Evolutionary conservation across 176 grass and related monocot species (phyloP).

Genomic region (Saccharum officinarum): DNA sequence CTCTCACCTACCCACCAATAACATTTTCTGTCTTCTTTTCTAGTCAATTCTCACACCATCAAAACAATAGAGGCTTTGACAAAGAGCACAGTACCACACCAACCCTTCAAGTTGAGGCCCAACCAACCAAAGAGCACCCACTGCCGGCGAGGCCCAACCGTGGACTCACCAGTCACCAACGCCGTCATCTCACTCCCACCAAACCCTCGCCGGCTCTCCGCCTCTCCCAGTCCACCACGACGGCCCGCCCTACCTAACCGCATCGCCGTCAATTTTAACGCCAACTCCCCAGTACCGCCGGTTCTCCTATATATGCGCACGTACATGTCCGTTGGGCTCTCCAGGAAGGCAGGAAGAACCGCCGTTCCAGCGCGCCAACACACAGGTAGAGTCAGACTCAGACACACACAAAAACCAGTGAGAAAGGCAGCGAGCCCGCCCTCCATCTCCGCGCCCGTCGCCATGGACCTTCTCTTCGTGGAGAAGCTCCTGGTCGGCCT

Average conservation of each 20-base stretch:
- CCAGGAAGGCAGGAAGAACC: slow-evolving; percentile 17
- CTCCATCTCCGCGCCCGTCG: neutral
- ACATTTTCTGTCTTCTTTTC: too few relatives aligned
- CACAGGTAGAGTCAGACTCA: neutral
- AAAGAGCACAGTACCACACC: too few relatives aligned
- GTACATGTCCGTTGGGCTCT: neutral
- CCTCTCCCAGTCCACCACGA: neutral
- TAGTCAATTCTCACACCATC: too few relatives aligned
- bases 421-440: neutral
- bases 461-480: slow-evolving; percentile 66
- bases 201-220: neutral
- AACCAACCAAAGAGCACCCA: neutral
- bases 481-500: slow-evolving; percentile 70
- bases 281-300: neutral
- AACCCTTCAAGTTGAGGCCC: neutral
- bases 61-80: too few relatives aligned
- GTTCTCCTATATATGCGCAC: slow-evolving; percentile 15
- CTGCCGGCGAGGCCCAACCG: neutral
- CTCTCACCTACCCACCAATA: neutral
- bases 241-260: slow-evolving; percentile 16
- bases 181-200: slow-evolving; percentile 3
- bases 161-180: neutral
- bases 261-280: slow-evolving; percentile 22
- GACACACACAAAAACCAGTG: neutral
- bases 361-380: neutral